phyloP scores from a whole-genome alignment of 441 rosid species.

The Pelargonium cotyledonis region DNA sequence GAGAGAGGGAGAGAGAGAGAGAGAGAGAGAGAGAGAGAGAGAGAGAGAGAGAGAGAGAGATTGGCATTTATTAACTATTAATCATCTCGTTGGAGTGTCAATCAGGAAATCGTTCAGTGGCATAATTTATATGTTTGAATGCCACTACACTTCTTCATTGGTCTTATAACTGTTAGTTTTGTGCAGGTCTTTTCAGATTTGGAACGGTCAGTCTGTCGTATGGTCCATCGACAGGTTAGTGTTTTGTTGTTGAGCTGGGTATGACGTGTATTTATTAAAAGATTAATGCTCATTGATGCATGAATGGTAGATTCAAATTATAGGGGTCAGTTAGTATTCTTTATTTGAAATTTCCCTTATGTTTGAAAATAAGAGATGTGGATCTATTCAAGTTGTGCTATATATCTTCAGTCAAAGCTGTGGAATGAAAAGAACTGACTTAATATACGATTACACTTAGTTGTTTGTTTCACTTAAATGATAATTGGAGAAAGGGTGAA shows the following conservation, averaged over 20 bases:
- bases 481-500: not conserved
- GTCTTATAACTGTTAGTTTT: constrained; percentile 8
- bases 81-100: not conserved
- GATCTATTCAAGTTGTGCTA: not conserved
- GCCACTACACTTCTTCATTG: constrained; percentile 11
- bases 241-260: constrained; percentile 15
- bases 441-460: not conserved
- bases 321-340: not conserved
- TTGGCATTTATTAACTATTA: not conserved
- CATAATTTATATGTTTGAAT: not conserved
- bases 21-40: too few species aligned
- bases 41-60: not conserved
- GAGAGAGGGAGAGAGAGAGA: too few species aligned
- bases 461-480: not conserved
- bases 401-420: not conserved
- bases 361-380: not conserved
- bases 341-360: not conserved
- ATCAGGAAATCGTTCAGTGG: not conserved
- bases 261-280: constrained; percentile 9
- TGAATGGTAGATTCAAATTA: too few species aligned
- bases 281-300: not conserved
- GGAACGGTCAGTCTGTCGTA: constrained; percentile 92
- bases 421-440: not conserved
- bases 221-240: constrained; percentile 91
- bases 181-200: constrained; percentile 89